A percentile compares a stretch with the other conserved stretches of the same genome.
phyloP scores from a whole-genome alignment of 73 alveolate genomes.

The Blepharisma stoltei region DNA sequence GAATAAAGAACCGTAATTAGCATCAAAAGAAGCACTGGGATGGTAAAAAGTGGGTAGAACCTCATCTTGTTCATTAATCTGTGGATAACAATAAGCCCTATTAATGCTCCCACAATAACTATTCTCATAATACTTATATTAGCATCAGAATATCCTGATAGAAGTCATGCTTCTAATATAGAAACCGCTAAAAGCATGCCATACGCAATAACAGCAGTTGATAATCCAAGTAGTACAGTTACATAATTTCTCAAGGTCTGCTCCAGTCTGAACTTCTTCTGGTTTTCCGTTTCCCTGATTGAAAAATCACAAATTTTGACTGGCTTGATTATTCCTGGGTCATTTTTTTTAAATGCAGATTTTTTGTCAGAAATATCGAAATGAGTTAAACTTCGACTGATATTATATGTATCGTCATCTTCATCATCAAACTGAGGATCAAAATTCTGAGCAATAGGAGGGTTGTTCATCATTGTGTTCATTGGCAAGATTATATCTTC shows the following conservation, averaged over 20 bases:
- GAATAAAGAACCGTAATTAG: too few species aligned
- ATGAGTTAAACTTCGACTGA: too few species aligned
- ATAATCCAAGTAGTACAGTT: not conserved
- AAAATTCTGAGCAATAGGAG: too few species aligned
- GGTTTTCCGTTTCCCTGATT: not conserved
- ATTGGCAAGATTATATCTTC: too few species aligned
- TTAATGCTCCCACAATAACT: slow-evolving; percentile 7
- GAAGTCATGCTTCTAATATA: not conserved
- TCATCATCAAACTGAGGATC: too few species aligned
- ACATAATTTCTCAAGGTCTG: not conserved
- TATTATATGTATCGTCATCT: too few species aligned
- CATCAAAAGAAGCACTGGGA: too few species aligned
- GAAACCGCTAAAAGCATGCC: slow-evolving; percentile 2
- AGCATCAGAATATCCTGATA: not conserved
- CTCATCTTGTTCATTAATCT: too few species aligned
- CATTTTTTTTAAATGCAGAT: slow-evolving; percentile 2
- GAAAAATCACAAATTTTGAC: slow-evolving; percentile 9
- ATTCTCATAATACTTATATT: not conserved
- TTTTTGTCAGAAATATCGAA: too few species aligned
- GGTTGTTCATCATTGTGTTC: too few species aligned
- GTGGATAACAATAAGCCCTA: not conserved
- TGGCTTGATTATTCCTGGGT: not conserved
- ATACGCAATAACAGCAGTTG: not conserved
- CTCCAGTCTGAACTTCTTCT: not conserved
- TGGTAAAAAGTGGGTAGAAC: too few species aligned